Evolutionary conservation across 2,329 filamentous ascomycete species (phyloP).

Genomic region (Fusarium sp.): DNA sequence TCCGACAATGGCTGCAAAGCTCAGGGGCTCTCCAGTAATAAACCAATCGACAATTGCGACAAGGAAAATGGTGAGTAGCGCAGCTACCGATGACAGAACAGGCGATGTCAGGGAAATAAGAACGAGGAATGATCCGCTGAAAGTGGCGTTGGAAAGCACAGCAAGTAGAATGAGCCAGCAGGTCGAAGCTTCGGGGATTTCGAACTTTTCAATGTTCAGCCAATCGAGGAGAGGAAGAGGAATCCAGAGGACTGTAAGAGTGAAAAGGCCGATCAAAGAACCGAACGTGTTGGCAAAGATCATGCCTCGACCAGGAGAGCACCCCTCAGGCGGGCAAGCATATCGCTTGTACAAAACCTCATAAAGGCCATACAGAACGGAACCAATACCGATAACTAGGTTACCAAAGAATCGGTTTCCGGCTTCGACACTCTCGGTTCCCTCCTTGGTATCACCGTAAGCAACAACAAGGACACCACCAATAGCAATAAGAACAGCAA

Average conservation of each 20-base stretch:
- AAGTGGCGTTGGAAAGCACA: slow-evolving; percentile 88
- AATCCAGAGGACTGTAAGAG: slow-evolving; percentile 88
- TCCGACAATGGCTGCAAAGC: slow-evolving; percentile 80
- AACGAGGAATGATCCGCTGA: slow-evolving; percentile 92
- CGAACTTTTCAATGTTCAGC: slow-evolving; percentile 83
- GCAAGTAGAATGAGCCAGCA: slow-evolving; percentile 84
- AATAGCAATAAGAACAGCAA: slow-evolving; percentile 89
- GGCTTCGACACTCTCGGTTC: slow-evolving; percentile 59
- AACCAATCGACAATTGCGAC: slow-evolving; percentile 93
- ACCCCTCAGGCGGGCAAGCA: slow-evolving; percentile 92
- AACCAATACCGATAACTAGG: slow-evolving; percentile 89
- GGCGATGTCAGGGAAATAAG: slow-evolving; percentile 93
- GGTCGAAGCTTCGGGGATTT: slow-evolving; percentile 80
- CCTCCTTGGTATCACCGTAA: slow-evolving; percentile 79
- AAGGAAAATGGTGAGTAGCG: slow-evolving; percentile 94
- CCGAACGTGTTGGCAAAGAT: slow-evolving; percentile 96
- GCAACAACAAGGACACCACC: slow-evolving; percentile 92
- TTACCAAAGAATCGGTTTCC: slow-evolving; percentile 84
- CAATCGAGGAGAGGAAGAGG: slow-evolving; percentile 87
- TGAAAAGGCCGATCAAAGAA: slow-evolving; percentile 87
- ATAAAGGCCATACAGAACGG: slow-evolving; percentile 94
- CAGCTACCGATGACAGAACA: slow-evolving; percentile 91
- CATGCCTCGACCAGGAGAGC: slow-evolving; percentile 86
- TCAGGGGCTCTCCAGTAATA: slow-evolving; percentile 81
- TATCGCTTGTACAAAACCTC: slow-evolving; percentile 96